Conservation (phyloP, 2,329 filamentous ascomycete genomes). For the Xylariaceae sp. region DNA sequence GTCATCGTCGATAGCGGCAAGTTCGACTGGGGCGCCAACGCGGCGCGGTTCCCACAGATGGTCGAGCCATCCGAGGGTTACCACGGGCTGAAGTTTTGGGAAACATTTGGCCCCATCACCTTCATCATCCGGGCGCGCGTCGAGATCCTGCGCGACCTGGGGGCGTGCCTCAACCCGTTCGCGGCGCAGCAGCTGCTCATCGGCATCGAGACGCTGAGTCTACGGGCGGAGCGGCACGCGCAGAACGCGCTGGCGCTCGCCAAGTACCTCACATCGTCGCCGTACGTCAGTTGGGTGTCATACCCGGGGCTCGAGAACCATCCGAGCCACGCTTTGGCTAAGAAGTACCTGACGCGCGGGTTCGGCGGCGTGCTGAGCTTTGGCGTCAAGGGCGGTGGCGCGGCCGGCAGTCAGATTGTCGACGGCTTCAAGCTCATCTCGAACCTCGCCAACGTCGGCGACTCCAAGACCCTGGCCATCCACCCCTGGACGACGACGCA, state of each 20-base stretch:
- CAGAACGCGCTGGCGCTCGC: constrained; percentile 83
- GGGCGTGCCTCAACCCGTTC: constrained; percentile 84
- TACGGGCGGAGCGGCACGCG: constrained; percentile 86
- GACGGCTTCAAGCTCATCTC: constrained; percentile 95
- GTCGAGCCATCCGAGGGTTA: constrained; percentile 87
- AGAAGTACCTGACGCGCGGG: constrained; percentile 84
- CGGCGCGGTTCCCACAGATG: constrained; percentile 88
- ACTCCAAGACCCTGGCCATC: constrained; percentile 93
- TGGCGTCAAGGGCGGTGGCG: constrained; percentile 86
- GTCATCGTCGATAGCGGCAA: constrained; percentile 87
- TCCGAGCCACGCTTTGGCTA: constrained; percentile 77
- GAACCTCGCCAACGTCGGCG: constrained; percentile 94
- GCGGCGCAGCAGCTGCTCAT: constrained; percentile 90
- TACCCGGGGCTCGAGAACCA: constrained; percentile 90
- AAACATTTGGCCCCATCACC: constrained; percentile 82
- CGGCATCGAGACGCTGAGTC: constrained; percentile 86
- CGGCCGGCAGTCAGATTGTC: constrained; percentile 85
- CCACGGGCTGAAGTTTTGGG: constrained; percentile 93
- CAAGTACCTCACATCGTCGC: constrained; percentile 81
- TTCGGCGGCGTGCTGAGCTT: constrained; percentile 93
- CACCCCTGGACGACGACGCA: constrained; percentile 97
- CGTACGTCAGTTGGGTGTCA: constrained; percentile 89
- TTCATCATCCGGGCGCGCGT: constrained; percentile 88
- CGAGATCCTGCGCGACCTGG: constrained; percentile 88
- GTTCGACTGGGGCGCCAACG: constrained; percentile 91